Base-by-base conservation (phyloP, 352 stramenopile species). In the Globisporangium acanthophoron region DNA sequence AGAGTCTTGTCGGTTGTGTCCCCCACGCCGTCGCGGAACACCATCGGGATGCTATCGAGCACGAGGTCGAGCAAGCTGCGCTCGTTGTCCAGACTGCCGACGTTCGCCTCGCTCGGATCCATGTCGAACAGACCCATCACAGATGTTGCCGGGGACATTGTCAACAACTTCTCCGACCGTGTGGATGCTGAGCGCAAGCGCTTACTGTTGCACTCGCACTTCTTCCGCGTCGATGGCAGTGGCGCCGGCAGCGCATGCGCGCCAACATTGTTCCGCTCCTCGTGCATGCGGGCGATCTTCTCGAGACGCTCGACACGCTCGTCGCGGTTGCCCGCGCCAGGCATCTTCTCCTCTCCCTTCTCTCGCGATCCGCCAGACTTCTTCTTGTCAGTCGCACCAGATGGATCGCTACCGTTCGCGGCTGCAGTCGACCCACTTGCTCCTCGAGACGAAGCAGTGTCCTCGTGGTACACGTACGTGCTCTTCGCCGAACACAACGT, bases 1-100 rank as follows among this genome's bases (percentile, higher is more conserved):
- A 95, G 66, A 2, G 85, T 95, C 61, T 95, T 95, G 62, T 95
- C 85, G 0, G 82, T 92, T 29, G 84, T 88, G 52, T 95, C 85
- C 33, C 85, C 84, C 11, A 84, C 80, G 53, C 85, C 92, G 64
- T 95, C 85, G 13, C 85, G 83, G 48, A 90, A 95, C 2, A 93
- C 73, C 78, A 93, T 93, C 8, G 85, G 85, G 46, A 95, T 88
- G 44, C 80, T 90, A 57, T 95, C 85, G 33, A 95, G 61, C 15
- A 95, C 73, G 3, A 95, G 62, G 44, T 95, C 85, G 29, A 95
- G 62, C 16, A 95, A 53, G 29, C 78, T 90, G 9, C 80, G 66
- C 56, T 95, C 85, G 52, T 85, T 78, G 47, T 95, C 84, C 54
- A 95, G 69, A 44, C 69, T 89, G 16, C 85, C 85, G 29, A 93